These are phyloP conservation scores for Chimonanthus praecox DNA, from an alignment of 164 flowering plant species.

Conservation along the genomic window DNA sequence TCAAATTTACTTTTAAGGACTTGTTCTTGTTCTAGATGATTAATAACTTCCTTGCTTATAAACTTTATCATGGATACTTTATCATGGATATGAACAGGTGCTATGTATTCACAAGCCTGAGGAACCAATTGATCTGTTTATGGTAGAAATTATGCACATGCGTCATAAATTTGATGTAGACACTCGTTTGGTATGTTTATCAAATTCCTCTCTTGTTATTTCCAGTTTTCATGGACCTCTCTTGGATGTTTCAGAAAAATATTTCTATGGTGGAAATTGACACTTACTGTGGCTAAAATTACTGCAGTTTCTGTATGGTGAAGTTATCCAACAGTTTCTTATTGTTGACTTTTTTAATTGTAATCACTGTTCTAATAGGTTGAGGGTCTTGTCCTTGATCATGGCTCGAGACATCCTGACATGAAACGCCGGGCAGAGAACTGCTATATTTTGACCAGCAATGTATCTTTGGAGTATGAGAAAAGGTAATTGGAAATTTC, in stretches of 20 bases:
- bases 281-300: not conserved
- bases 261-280: not conserved
- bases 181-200: constrained; percentile 74
- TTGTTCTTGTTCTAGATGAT: no score
- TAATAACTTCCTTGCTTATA: no score
- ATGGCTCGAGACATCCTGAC: constrained; percentile 99
- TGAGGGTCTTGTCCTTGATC: constrained; percentile 99
- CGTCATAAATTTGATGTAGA: constrained; percentile 98
- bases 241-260: not conserved
- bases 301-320: not conserved
- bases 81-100: constrained; percentile 42
- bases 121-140: constrained; percentile 86
- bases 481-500: constrained; percentile 54
- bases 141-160: constrained; percentile 99
- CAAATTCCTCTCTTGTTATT: not conserved
- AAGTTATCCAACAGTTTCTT: not conserved
- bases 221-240: not conserved
- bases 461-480: constrained; percentile 95
- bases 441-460: constrained; percentile 84
- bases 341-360: not conserved
- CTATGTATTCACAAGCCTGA: constrained; percentile 93
- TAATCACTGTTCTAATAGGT: constrained; percentile 41
- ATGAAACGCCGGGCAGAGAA: constrained; percentile 97
- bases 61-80: not conserved
- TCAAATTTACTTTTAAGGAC: no score